Percentiles rank a stretch among this genome's conserved stretches.
Evolutionary conservation across 352 stramenopile species (phyloP).

Genomic region (Globisporangium canariense): DNA sequence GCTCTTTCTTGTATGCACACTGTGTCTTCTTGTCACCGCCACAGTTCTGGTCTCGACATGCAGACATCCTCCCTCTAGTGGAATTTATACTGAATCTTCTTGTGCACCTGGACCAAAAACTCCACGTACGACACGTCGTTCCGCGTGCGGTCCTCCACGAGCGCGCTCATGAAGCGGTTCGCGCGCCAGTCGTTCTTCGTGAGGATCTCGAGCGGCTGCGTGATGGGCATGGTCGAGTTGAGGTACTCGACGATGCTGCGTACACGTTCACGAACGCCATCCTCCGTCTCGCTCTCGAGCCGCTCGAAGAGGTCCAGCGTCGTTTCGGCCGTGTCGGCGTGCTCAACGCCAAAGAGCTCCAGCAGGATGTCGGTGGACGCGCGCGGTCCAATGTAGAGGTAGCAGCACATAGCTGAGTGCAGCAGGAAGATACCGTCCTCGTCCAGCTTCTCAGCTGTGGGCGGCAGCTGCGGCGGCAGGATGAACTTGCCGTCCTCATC

Average conservation of each 20-base stretch:
- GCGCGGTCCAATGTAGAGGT: constrained; percentile 85
- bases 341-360: constrained; percentile 82
- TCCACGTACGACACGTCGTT: constrained; percentile 89
- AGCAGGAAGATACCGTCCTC: constrained; percentile 86
- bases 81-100: constrained; percentile 91
- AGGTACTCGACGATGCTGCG: constrained; percentile 74
- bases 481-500: constrained; percentile 77
- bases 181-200: constrained; percentile 84
- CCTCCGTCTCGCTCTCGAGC: constrained; percentile 48
- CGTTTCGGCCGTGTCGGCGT: constrained; percentile 72
- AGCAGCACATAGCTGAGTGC: constrained; percentile 84
- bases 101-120: constrained; percentile 88
- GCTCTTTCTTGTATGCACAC: background rate
- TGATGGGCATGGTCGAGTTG: constrained; percentile 81
- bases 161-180: constrained; percentile 79
- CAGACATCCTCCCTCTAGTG: constrained; percentile 39
- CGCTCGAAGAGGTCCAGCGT: constrained; percentile 68
- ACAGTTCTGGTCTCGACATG: background rate
- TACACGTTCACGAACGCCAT: constrained; percentile 59
- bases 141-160: constrained; percentile 84
- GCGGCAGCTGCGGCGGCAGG: constrained; percentile 66
- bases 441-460: constrained; percentile 84
- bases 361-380: constrained; percentile 62
- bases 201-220: constrained; percentile 78
- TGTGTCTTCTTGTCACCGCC: too few relatives aligned